A percentile compares a stretch with the other conserved stretches of the same genome.
phyloP scores from a whole-genome alignment of 2,329 filamentous ascomycete species.

The Microsporum ferrugineum region DNA sequence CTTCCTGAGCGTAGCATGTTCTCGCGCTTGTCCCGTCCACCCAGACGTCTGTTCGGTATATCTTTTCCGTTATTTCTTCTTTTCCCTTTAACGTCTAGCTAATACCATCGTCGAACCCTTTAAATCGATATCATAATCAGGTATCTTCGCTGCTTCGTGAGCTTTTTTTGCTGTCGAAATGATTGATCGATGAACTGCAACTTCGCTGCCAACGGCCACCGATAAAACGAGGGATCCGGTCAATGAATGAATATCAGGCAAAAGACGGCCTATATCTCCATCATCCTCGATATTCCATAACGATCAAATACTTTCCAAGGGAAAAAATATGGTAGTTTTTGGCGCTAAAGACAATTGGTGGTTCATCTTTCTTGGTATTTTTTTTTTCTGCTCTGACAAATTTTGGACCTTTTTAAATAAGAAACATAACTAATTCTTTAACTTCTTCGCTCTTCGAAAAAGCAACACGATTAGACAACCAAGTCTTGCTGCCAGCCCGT shows the following conservation, averaged over 20 bases:
- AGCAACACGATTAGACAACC: not conserved
- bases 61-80: not conserved
- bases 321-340: not conserved
- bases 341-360: slow-evolving; percentile 1
- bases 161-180: not conserved
- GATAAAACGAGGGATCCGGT: not conserved
- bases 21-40: not conserved
- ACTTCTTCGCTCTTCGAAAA: not conserved
- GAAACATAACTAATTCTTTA: not conserved
- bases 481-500: not conserved
- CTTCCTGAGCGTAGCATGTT: not conserved
- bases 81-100: not conserved
- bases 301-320: not conserved
- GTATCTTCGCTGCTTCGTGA: not conserved
- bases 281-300: too few species aligned
- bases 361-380: slow-evolving; percentile 2
- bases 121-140: not conserved
- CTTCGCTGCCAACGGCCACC: not conserved
- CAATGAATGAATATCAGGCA: not conserved
- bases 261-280: not conserved
- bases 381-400: slow-evolving; percentile 5
- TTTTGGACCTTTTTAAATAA: not conserved
- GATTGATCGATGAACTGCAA: not conserved
- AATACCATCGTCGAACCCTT: not conserved
- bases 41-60: too few species aligned